These are phyloP conservation scores for Tylopilus sp. DNA, from an alignment of 768 basidiomycete genomes.

Conservation along the genomic window DNA sequence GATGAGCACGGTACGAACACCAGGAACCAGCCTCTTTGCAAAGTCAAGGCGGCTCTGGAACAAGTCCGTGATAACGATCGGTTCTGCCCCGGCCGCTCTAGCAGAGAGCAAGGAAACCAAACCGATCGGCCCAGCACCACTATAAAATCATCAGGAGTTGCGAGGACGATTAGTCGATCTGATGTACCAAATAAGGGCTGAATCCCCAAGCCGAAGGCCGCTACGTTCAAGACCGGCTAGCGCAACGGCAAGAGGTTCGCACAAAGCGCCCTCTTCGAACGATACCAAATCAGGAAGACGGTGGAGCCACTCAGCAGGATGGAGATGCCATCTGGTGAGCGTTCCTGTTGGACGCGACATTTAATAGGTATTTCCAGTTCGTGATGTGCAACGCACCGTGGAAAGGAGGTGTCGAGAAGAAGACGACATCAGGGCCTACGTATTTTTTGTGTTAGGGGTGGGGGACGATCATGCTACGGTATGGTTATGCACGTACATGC, in stretches of 20 bases:
- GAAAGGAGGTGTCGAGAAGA: slow-evolving; percentile 69
- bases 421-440: slow-evolving; percentile 45
- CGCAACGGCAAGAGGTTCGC: slow-evolving; percentile 65
- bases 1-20: slow-evolving; percentile 57
- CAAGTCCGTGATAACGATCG: slow-evolving; percentile 66
- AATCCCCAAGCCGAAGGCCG: slow-evolving; percentile 61
- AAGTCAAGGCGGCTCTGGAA: slow-evolving; percentile 65
- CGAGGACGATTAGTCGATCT: not conserved
- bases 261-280: slow-evolving; percentile 66
- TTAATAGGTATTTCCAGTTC: not conserved
- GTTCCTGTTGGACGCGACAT: slow-evolving; percentile 40
- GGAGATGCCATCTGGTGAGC: slow-evolving; percentile 61
- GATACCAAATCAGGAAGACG: slow-evolving; percentile 58
- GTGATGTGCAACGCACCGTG: slow-evolving; percentile 40
- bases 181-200: slow-evolving; percentile 54
- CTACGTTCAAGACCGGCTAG: slow-evolving; percentile 66
- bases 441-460: slow-evolving; percentile 1
- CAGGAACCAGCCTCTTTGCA: slow-evolving; percentile 57
- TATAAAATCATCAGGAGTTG: slow-evolving; percentile 25
- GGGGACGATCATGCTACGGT: no score
- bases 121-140: slow-evolving; percentile 68
- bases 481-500: slow-evolving; percentile 39
- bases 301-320: slow-evolving; percentile 67
- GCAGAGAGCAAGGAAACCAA: slow-evolving; percentile 59
- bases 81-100: slow-evolving; percentile 66